Evolutionary conservation across 768 basidiomycete genomes (phyloP).

Genomic region (Agaricus blazei): DNA sequence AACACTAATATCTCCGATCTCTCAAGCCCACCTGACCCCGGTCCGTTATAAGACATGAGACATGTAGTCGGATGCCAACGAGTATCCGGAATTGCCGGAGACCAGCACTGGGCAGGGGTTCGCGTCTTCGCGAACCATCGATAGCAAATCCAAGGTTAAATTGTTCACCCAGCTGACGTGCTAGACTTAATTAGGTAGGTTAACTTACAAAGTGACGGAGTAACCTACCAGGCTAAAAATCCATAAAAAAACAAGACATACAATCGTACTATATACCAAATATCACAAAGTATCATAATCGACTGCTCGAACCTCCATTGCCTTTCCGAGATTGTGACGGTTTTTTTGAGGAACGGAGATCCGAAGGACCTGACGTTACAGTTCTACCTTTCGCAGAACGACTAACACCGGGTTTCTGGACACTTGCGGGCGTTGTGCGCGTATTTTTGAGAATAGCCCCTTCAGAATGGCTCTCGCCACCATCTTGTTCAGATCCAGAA

Average conservation of each 20-base stretch:
- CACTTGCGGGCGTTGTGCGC: background rate
- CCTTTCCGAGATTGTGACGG: background rate
- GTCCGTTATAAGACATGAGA: too few relatives aligned
- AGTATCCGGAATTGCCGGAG: too few relatives aligned
- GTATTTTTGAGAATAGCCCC: background rate
- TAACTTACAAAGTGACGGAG: too few relatives aligned
- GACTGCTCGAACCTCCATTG: background rate
- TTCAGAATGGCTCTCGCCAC: background rate
- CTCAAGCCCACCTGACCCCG: too few relatives aligned
- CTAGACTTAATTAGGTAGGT: too few relatives aligned
- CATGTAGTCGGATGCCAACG: too few relatives aligned
- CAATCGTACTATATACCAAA: background rate
- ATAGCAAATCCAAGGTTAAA: too few relatives aligned
- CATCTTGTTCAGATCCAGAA: constrained; percentile 2
- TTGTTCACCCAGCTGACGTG: too few relatives aligned
- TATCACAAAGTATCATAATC: background rate
- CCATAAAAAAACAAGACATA: background rate
- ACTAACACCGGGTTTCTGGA: background rate
- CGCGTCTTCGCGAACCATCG: too few relatives aligned
- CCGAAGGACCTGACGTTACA: background rate
- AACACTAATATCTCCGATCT: too few relatives aligned
- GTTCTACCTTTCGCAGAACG: background rate
- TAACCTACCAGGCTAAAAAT: background rate
- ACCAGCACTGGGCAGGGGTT: too few relatives aligned
- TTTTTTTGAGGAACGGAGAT: background rate